Evolutionary conservation across 768 basidiomycete species (phyloP).

Genomic region (Serendipita vermifera): DNA sequence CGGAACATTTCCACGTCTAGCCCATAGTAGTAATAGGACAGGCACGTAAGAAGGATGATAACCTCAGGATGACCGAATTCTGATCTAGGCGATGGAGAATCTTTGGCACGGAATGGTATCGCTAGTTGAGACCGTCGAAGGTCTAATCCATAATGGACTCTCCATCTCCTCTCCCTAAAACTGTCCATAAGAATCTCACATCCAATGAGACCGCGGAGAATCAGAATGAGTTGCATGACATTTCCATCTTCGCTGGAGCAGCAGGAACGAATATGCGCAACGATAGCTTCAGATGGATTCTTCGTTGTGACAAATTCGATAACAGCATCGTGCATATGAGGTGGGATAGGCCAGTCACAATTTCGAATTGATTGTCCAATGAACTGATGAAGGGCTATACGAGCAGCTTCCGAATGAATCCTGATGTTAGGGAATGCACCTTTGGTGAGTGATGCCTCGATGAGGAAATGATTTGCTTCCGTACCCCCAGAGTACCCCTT

Average conservation of each 20-base stretch:
- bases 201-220: slow-evolving; percentile 34
- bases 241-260: background rate
- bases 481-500: background rate
- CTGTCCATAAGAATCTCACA: slow-evolving; percentile 30
- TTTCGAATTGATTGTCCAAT: slow-evolving; percentile 15
- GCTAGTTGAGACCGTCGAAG: slow-evolving; percentile 32
- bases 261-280: background rate
- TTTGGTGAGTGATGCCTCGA: background rate
- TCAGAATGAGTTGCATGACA: slow-evolving; percentile 28
- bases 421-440: slow-evolving; percentile 4
- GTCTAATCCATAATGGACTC: slow-evolving; percentile 41
- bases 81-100: slow-evolving; percentile 32
- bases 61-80: slow-evolving; percentile 45
- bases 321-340: slow-evolving; percentile 15
- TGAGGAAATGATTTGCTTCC: background rate
- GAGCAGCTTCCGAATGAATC: background rate
- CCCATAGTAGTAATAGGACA: slow-evolving; percentile 39
- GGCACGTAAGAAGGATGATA: slow-evolving; percentile 32
- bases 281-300: slow-evolving; percentile 12
- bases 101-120: slow-evolving; percentile 40
- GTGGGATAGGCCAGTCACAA: slow-evolving; percentile 15
- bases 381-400: slow-evolving; percentile 9
- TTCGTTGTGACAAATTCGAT: slow-evolving; percentile 20
- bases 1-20: slow-evolving; percentile 29
- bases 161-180: slow-evolving; percentile 32